Percentiles rank a stretch among this genome's conserved stretches.
These are phyloP conservation scores for Fusarium lateritium DNA, from an alignment of 2,329 filamentous ascomycete genomes.

Conservation along the genomic window DNA sequence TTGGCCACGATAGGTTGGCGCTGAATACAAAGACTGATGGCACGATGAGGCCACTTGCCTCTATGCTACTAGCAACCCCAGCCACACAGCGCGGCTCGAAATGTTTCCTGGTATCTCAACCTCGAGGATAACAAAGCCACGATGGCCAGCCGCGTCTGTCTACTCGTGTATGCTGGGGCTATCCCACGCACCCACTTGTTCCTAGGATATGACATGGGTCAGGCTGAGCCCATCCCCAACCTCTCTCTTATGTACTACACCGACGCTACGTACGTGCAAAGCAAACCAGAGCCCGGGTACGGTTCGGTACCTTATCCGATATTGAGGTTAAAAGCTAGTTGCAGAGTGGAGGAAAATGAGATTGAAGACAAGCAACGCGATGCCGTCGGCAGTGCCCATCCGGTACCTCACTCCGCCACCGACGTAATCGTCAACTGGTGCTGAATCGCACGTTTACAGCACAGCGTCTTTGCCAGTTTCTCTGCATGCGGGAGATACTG, in stretches of 20 bases:
- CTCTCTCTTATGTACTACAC: constrained; percentile 21
- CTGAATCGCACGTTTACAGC: constrained; percentile 41
- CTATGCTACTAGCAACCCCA: constrained; percentile 20
- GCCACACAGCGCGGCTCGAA: constrained; percentile 29
- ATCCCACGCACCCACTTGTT: constrained; percentile 32
- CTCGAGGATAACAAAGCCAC: constrained; percentile 15
- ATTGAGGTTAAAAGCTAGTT: constrained; percentile 10
- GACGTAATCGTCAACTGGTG: constrained; percentile 44
- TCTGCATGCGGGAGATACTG: constrained; percentile 36
- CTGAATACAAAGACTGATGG: background rate
- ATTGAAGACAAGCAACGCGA: constrained; percentile 16
- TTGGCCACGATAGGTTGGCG: constrained; percentile 21
- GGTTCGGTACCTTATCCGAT: constrained; percentile 10
- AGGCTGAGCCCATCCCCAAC: constrained; percentile 26
- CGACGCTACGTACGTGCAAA: constrained; percentile 5
- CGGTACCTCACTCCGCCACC: constrained; percentile 47
- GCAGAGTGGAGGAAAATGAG: constrained; percentile 26
- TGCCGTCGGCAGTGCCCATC: constrained; percentile 48
- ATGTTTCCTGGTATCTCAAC: constrained; percentile 21
- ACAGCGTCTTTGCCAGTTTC: constrained; percentile 15
- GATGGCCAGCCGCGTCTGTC: constrained; percentile 24
- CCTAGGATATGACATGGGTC: constrained; percentile 24
- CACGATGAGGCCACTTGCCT: constrained; percentile 19
- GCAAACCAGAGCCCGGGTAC: constrained; percentile 6
- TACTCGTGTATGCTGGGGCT: constrained; percentile 20